These are phyloP conservation scores for Handroanthus guayacan DNA, from an alignment of 257 asterid species.

Conservation along the genomic window DNA sequence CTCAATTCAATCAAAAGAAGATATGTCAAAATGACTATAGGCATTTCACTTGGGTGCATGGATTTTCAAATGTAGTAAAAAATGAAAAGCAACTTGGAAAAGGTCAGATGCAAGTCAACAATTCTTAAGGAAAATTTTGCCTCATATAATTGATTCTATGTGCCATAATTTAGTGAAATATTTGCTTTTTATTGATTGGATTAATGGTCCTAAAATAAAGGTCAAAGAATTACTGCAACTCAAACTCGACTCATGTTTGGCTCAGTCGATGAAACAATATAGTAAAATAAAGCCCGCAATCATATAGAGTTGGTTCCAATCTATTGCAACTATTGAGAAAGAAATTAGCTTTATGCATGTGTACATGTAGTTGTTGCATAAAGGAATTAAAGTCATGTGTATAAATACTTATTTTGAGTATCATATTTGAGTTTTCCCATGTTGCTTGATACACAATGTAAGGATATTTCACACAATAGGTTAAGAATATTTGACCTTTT, in stretches of 20 bases:
- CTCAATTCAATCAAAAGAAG: constrained; percentile 39
- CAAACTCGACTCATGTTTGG: background rate
- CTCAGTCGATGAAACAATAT: background rate
- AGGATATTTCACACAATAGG: constrained; percentile 11
- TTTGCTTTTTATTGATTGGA: background rate
- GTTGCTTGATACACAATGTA: background rate
- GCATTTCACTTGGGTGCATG: constrained; percentile 27
- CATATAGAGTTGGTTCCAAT: background rate
- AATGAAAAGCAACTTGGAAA: constrained; percentile 32
- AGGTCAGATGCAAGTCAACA: constrained; percentile 36
- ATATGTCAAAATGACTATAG: constrained; percentile 15
- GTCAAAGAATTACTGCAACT: background rate
- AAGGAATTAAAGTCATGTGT: constrained; percentile 9
- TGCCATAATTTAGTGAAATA: constrained; percentile 11
- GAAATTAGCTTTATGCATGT: constrained; percentile 6
- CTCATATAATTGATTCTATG: constrained; percentile 6
- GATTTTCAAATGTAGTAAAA: constrained; percentile 37
- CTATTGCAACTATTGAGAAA: background rate
- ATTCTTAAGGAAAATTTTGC: background rate
- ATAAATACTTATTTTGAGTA: background rate
- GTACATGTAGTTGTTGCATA: background rate
- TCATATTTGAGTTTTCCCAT: background rate
- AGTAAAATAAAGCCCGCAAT: background rate
- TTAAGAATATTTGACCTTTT: background rate
- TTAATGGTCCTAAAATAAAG: background rate